A percentile compares a stretch with the other conserved stretches of the same genome.
phyloP scores from a whole-genome alignment of 108 stramenopile species.

The Skeletonema grethae region DNA sequence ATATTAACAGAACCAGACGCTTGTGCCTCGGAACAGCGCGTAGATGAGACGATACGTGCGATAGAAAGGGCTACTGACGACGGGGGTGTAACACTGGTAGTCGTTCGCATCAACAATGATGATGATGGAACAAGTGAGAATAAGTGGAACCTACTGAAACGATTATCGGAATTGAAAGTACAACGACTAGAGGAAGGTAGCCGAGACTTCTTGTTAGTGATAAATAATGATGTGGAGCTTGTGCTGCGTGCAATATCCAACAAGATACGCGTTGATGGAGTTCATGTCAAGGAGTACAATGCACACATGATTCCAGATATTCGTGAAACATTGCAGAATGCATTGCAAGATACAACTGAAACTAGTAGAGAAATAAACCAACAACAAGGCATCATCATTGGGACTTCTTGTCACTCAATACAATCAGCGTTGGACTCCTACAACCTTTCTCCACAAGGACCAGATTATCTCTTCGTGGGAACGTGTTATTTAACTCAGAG shows the following conservation, averaged over 20 bases:
- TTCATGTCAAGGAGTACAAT: conserved; percentile 82
- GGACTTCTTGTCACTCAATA: conserved; percentile 75
- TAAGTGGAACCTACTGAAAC: conserved; percentile 40
- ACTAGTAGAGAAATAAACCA: conserved; percentile 8
- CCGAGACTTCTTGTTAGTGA: conserved; percentile 48
- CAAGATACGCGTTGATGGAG: conserved; percentile 54
- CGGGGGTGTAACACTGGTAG: conserved; percentile 51
- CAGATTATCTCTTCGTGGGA: conserved; percentile 83
- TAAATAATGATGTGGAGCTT: conserved; percentile 66
- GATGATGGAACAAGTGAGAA: neutral
- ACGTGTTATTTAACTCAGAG: conserved; percentile 75
- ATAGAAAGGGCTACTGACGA: conserved; percentile 52
- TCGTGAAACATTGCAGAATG: conserved; percentile 34
- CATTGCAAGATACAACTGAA: neutral
- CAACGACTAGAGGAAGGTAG: neutral
- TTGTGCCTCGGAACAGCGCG: conserved; percentile 48
- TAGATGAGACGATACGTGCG: conserved; percentile 56
- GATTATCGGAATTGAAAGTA: conserved; percentile 39
- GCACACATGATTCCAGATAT: conserved; percentile 55
- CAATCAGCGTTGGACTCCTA: conserved; percentile 54
- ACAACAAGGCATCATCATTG: conserved; percentile 42
- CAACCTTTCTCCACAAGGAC: conserved; percentile 26
- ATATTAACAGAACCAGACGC: conserved; percentile 80
- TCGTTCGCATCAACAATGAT: conserved; percentile 52
- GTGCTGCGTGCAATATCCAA: conserved; percentile 33